A percentile compares a stretch with the other conserved stretches of the same genome.
phyloP scores from a whole-genome alignment of 2,329 filamentous ascomycete genomes.

The Pyrenochaeta sp. region DNA sequence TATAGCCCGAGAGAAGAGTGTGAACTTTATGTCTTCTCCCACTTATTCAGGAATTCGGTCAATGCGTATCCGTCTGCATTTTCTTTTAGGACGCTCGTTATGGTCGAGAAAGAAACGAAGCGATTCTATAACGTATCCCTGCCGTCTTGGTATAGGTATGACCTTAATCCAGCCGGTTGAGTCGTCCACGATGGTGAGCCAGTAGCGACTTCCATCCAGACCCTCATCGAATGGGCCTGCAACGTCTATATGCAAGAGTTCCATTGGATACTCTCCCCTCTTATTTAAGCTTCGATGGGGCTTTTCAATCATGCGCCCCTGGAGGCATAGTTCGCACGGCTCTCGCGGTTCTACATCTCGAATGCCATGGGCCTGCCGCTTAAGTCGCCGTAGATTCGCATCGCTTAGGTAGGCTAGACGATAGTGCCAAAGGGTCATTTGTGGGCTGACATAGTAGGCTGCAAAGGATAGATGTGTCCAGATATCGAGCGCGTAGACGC shows the following conservation, averaged over 20 bases:
- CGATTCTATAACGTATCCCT: slow-evolving; percentile 1
- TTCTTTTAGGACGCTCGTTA: slow-evolving; percentile 12
- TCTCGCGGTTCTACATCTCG: slow-evolving; percentile 13
- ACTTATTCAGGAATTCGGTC: slow-evolving; percentile 2
- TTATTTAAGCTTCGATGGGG: slow-evolving; percentile 1
- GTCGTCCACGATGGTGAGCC: slow-evolving; percentile 19
- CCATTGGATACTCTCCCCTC: slow-evolving; percentile 19
- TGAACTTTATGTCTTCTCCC: slow-evolving; percentile 15
- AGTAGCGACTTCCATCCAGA: slow-evolving; percentile 16
- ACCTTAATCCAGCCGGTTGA: slow-evolving; percentile 10
- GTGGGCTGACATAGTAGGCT: slow-evolving; percentile 9
- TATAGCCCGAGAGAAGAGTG: slow-evolving; percentile 7
- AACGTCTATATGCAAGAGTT: slow-evolving; percentile 18
- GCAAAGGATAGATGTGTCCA: not conserved
- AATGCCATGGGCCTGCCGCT: slow-evolving; percentile 13
- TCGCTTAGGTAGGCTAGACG: slow-evolving; percentile 10
- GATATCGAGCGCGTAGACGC: slow-evolving; percentile 6
- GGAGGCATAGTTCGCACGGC: slow-evolving; percentile 10
- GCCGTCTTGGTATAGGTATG: slow-evolving; percentile 5
- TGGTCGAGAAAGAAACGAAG: slow-evolving; percentile 7
- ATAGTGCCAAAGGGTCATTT: slow-evolving; percentile 6
- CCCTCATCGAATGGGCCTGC: slow-evolving; percentile 17
- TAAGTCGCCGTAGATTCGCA: slow-evolving; percentile 9
- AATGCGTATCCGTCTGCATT: slow-evolving; percentile 5
- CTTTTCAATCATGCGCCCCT: slow-evolving; percentile 11